Evolutionary conservation across 352 stramenopile species (phyloP), one percentile per base, ranked within the genome.

Genomic region (Aphanomyces euteiches): DNA sequence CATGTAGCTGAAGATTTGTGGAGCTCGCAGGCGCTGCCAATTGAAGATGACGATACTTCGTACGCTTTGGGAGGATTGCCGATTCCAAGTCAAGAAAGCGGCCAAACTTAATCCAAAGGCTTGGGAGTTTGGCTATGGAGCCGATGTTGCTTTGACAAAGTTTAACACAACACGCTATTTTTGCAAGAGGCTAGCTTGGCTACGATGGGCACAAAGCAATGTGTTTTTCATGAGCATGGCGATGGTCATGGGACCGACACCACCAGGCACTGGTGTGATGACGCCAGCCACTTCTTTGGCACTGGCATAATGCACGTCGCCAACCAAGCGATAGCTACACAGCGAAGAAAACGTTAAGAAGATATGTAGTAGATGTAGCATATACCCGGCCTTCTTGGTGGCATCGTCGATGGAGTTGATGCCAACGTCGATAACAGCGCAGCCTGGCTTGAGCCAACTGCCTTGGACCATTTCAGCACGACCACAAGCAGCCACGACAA

Each of bases 161-260:
- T 28, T 28, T 28, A 28, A 28, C 28, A 53, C 13, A n/a, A 53
- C 45, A n/a, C n/a, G 45, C n/a, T 58, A 58, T 34, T 58, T 58
- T 58, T 58, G 50, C 8, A 58, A 58, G 19, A 66, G 34, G 19
- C 47, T 17, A 37, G 39, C 17, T 21, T 66, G 58, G 10, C 17
- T 53, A 21, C 59, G 41, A 68, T 74, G 68, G 41, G 8, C 56
- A 21, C 64, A 64, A 48, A 81, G 74, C n/a, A 81, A 66, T 36
- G 77, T 84, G 77, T 97, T 97, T 53, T 94, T 84, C 47, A 97
- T 88, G 66, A 97, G 75, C 91, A 97, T 98, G 7, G 94, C 89
- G 71, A 98, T 98, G 8, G 95, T 99, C 97, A 99, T 99, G 15
- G 98, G 98, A 2, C 98, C 98, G 47, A 99, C 97, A 66, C 97